Evolutionary conservation across 257 asterid species (phyloP), one percentile per base, ranked within the genome.

Genomic region (Solanum piurae): DNA sequence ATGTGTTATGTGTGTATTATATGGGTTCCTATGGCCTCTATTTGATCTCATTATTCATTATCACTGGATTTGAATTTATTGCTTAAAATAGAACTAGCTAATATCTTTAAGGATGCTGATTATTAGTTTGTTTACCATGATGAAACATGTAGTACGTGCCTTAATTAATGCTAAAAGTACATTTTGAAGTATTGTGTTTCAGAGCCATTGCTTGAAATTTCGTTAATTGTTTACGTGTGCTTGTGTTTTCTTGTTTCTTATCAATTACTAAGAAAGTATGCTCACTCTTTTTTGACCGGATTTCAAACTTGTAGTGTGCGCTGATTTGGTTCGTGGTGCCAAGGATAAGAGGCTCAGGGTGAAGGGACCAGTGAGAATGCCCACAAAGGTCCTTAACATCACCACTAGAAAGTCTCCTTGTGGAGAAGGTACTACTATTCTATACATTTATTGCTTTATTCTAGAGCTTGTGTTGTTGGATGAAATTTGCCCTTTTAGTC

Each of bases 371-470:
- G 88, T 88, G 88, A 88, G 90, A 79, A 88, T 85, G 88, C 88
- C 90, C 27, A 88, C 88, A 7, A 88, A 88, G 88, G 90, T 88
- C 83, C 88, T 88, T 44, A 83, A 73, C 86, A 88, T 88, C 33
- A 88, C 90, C 20, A 88, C 90, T 13, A 88, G 86, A 76, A 88
- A 85, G 88, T 88, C 90, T 71, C 90, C 90, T 36, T 88, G 90
- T 85, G 88, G 90, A 37, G 88, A 88, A 88, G 88, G 88, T 88
- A 75, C 21, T 49, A 29, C 68, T 27, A 1, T 69, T 44, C 58
- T 1, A 79, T 44, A 25, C 66, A 7, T 44, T 75, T 40, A 29
- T 69, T 7, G 23, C 3, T 72, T n/a, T 72, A 7, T 18, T 18
- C n/a, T 31, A 7, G 46, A 72, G 79, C 25, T 72, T 18, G 44